Conservation (phyloP, 148 eudicot genomes). For the Persicaria tinctoria region DNA sequence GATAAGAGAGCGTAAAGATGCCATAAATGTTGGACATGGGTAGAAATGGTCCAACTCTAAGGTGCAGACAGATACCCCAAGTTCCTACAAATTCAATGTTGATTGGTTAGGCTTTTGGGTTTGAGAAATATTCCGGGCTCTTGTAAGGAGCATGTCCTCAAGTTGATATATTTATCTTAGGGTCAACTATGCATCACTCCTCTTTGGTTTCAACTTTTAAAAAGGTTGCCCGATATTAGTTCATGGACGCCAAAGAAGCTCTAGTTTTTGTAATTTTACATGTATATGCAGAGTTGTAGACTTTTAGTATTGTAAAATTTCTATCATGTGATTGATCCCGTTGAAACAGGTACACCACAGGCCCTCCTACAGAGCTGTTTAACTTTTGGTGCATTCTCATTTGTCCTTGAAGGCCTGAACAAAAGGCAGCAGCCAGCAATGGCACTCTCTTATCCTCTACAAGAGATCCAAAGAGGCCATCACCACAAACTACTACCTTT, state of each 20-base stretch:
- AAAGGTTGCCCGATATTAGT: no score
- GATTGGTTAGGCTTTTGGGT: no score
- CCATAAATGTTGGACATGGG: no score
- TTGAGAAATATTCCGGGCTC: no score
- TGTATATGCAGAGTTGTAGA: background rate
- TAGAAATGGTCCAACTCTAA: background rate
- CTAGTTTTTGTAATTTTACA: no score
- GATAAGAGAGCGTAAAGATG: no score
- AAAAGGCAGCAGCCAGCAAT: slow-evolving; percentile 61
- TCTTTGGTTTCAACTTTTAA: no score
- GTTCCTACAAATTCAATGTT: no score
- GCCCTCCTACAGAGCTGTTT: slow-evolving; percentile 73
- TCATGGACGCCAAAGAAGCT: no score
- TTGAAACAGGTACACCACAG: slow-evolving; percentile 65
- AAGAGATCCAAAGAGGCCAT: slow-evolving; percentile 20
- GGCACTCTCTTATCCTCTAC: slow-evolving; percentile 37
- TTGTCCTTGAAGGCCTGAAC: slow-evolving; percentile 69
- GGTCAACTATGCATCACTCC: no score
- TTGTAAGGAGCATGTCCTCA: no score
- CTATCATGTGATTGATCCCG: slow-evolving; percentile 1
- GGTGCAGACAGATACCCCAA: background rate
- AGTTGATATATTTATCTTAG: no score
- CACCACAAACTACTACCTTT: slow-evolving; percentile 36
- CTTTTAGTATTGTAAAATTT: background rate
- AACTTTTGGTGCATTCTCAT: slow-evolving; percentile 81